Conservation (phyloP, 192 early-diverging fungal genomes). For the Radiomyces spectabilis region DNA sequence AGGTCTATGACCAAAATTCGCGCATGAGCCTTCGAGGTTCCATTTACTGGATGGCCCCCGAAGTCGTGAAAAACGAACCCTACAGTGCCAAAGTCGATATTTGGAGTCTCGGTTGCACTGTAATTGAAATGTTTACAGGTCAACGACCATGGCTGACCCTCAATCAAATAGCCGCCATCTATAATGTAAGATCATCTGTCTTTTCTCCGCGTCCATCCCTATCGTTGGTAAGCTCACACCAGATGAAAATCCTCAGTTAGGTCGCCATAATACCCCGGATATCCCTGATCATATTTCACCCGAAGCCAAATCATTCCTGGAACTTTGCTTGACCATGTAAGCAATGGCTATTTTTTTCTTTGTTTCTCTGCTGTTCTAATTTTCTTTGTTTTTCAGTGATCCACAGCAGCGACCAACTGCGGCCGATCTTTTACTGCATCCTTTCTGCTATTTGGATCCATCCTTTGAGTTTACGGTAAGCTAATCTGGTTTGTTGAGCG, state of each 20-base stretch:
- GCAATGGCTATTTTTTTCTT: conserved; percentile 1
- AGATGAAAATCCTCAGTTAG: no score
- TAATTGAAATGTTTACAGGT: conserved; percentile 96
- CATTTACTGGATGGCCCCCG: conserved; percentile 89
- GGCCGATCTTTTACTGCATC: conserved; percentile 52
- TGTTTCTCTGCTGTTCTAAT: neutral
- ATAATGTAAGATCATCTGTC: conserved; percentile 31
- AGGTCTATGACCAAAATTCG: conserved; percentile 39
- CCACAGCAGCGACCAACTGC: conserved; percentile 76
- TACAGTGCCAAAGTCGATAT: conserved; percentile 96
- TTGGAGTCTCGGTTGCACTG: conserved; percentile 84
- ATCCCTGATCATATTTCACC: conserved; percentile 64
- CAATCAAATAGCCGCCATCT: conserved; percentile 47
- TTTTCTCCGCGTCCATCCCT: conserved; percentile 7
- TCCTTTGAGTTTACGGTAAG: conserved; percentile 42
- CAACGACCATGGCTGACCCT: conserved; percentile 64
- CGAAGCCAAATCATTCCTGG: conserved; percentile 65
- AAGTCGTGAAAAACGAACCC: conserved; percentile 75
- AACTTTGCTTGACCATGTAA: conserved; percentile 68
- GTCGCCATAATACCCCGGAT: conserved; percentile 68
- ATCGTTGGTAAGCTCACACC: conserved; percentile 28
- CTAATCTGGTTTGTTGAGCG: no score
- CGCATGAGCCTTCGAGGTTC: conserved; percentile 63
- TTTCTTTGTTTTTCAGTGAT: conserved; percentile 41
- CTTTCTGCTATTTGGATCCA: conserved; percentile 52